phyloP scores from a whole-genome alignment of 2,329 filamentous ascomycete species.

The Albophoma yamanashiensis region DNA sequence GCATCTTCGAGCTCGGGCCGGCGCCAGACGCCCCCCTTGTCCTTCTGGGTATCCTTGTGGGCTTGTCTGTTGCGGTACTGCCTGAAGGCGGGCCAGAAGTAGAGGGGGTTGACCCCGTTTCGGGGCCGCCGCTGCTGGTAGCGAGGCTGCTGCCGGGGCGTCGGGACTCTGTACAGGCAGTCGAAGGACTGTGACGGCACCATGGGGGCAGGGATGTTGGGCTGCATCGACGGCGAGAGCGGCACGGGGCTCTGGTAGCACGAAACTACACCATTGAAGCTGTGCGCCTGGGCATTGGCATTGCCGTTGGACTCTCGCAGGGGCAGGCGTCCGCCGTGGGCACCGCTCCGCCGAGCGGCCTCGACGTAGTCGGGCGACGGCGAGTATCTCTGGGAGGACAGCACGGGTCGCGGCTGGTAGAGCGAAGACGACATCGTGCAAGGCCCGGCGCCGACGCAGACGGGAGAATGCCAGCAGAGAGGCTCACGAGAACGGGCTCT shows the following conservation, averaged over 20 bases:
- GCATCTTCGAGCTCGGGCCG: conserved; percentile 50
- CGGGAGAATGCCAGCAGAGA: conserved; percentile 21
- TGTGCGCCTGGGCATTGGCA: conserved; percentile 37
- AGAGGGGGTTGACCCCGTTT: conserved; percentile 44
- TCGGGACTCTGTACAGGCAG: conserved; percentile 26
- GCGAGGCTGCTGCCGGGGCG: conserved; percentile 24
- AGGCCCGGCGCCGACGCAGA: conserved; percentile 8
- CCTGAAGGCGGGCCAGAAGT: conserved; percentile 50
- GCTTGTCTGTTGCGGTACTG: conserved; percentile 56
- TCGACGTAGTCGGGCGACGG: conserved; percentile 36
- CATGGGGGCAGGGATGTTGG: conserved; percentile 39
- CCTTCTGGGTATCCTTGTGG: conserved; percentile 49
- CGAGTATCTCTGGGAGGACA: conserved; percentile 41
- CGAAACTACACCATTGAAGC: conserved; percentile 29
- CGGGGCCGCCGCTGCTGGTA: conserved; percentile 21
- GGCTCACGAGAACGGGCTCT: conserved; percentile 16
- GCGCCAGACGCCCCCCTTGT: conserved; percentile 45
- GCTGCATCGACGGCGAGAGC: conserved; percentile 32
- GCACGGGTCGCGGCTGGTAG: conserved; percentile 32
- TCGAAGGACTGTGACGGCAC: conserved; percentile 38
- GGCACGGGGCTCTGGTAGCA: conserved; percentile 32
- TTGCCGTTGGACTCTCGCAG: conserved; percentile 43
- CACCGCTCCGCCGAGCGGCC: conserved; percentile 25
- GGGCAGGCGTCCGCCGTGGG: conserved; percentile 29
- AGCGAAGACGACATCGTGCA: conserved; percentile 24